Base-by-base conservation (phyloP, 371 early-diverging fungal genomes). In the Apophysomyces sp. region DNA sequence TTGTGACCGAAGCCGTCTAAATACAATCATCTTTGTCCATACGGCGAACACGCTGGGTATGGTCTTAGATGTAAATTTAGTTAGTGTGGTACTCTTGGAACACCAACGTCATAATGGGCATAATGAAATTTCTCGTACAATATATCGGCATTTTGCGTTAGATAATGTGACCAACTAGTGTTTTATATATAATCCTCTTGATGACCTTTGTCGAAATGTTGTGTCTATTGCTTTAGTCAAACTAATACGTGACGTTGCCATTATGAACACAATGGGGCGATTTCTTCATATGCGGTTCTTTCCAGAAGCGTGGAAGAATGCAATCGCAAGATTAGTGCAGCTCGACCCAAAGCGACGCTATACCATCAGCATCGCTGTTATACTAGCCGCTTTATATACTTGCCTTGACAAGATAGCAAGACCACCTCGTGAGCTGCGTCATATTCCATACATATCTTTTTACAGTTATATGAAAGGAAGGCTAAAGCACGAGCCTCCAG, bases 341-440 rank as follows among this genome's bases (percentile, higher is more conserved):
- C 49, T 44, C 21, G 21, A 21, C 21, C 49, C 18, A 44, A 44
- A 44, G 21, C 49, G 21, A 4, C 16, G 49, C 9, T 44, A 44
- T 9, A 44, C 49, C 21, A 8, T 44, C 1, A 21, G 18, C 2
- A 21, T 21, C 21, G 49, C 49, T 26, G 21, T 44, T 0, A 5
- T 44, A n/a, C 9, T 21, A 18, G 6, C 24, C 4, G 21, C 26
- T 11, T 21, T 44, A n/a, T 44, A 44, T 21, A n/a, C 21, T 44
- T 44, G 9, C 7, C 3, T 44, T 18, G 21, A 44, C 49, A 44
- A 21, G 4, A n/a, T 44, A n/a, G 49, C 7, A 44, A 44, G 37
- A 13, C 66, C 66, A 39, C 65, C 65, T 12, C 26, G 32, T 29
- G 16, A 54, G 0, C 32, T 65, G 32, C 62, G 66, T 3, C 66